Conservation (phyloP, 441 rosid genomes). For the Adansonia madagascariensis region DNA sequence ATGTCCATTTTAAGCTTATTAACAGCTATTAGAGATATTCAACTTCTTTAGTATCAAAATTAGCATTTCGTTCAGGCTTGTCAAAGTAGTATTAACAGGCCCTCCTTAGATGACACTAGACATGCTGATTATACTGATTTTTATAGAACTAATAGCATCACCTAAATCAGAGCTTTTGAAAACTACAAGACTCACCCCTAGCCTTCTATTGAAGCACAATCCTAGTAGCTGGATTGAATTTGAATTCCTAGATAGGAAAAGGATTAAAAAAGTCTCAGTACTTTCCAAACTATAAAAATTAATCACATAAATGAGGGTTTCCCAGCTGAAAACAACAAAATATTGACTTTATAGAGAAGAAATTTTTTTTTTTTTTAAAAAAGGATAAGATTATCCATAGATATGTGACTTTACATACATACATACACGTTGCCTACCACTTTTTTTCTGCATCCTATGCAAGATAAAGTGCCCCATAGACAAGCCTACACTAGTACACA, state of each 20-base stretch:
- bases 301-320: neutral
- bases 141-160: neutral
- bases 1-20: constrained; percentile 5
- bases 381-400: neutral
- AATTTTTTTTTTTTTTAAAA: too few species aligned
- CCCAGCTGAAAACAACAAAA: neutral
- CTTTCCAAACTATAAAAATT: neutral
- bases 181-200: neutral
- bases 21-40: neutral
- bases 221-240: neutral
- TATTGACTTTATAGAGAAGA: neutral
- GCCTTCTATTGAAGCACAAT: neutral
- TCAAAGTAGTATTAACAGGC: neutral
- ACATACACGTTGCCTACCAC: neutral
- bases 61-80: neutral
- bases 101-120: neutral
- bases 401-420: neutral
- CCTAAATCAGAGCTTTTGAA: neutral
- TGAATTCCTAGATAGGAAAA: neutral
- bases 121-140: neutral
- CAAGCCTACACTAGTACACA: neutral
- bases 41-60: constrained; percentile 12
- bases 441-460: neutral
- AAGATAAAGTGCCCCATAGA: neutral
- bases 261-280: neutral